Evolutionary conservation across 345 rosid genomes (phyloP).

Genomic region (Pseudoturritis turrita): DNA sequence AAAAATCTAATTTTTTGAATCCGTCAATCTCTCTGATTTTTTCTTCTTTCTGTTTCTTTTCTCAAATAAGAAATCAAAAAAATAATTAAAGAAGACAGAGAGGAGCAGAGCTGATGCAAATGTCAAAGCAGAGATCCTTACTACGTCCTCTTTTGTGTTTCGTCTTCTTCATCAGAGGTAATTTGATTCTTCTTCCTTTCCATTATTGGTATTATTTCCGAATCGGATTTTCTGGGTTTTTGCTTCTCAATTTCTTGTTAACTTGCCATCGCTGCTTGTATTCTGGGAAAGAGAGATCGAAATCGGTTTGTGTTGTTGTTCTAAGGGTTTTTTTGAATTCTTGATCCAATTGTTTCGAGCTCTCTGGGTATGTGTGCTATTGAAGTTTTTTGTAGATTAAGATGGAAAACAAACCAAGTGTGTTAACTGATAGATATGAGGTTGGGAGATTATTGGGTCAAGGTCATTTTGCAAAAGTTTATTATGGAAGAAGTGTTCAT

Average conservation of each 20-base stretch:
- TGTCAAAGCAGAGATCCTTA: constrained; percentile 14
- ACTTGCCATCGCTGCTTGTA: too few relatives aligned
- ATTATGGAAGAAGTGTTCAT: constrained; percentile 45
- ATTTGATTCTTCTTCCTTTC: neutral
- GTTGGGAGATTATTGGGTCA: constrained; percentile 70
- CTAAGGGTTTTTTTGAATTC: neutral
- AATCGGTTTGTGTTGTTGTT: too few relatives aligned
- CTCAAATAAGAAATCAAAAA: neutral
- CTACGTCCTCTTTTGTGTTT: neutral
- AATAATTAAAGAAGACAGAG: constrained; percentile 3
- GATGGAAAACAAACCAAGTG: constrained; percentile 77
- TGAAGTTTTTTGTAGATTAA: constrained; percentile 10
- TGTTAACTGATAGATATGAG: constrained; percentile 63
- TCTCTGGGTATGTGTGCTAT: neutral
- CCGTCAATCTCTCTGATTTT: too few relatives aligned
- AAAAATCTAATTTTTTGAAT: too few relatives aligned
- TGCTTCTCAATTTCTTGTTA: too few relatives aligned
- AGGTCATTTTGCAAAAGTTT: constrained; percentile 77
- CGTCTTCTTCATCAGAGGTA: neutral
- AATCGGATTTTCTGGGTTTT: too few relatives aligned
- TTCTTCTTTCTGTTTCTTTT: too few relatives aligned
- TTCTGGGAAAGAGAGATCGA: too few relatives aligned
- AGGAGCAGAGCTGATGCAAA: neutral
- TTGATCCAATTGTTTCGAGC: neutral
- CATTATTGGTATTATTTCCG: too few relatives aligned